Evolutionary conservation across 352 stramenopile species (phyloP).

Genomic region (Phytopythium delawarense): DNA sequence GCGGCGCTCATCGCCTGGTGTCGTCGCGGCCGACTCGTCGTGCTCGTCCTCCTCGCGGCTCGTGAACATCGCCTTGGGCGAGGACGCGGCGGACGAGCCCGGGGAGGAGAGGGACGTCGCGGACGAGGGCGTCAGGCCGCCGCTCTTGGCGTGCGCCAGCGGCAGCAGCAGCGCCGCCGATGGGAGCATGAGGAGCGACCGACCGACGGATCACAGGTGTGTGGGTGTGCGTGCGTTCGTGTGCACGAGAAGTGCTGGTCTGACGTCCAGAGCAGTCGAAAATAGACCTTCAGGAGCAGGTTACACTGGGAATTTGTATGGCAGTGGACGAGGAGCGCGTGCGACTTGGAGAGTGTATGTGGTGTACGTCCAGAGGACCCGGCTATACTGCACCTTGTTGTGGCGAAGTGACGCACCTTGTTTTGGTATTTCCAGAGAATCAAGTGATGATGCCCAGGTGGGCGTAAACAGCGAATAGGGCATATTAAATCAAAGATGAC

Average conservation of each 20-base stretch:
- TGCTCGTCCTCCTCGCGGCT: not conserved
- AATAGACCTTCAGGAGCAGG: not conserved
- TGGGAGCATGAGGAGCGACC: too few species aligned
- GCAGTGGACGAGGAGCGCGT: not conserved
- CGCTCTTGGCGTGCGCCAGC: not conserved
- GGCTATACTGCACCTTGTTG: not conserved
- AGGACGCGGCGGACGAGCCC: not conserved
- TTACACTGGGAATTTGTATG: not conserved
- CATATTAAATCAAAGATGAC: too few species aligned
- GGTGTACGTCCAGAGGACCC: not conserved
- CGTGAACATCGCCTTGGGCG: not conserved
- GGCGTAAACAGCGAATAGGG: not conserved
- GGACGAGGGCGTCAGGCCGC: not conserved
- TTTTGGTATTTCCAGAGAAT: not conserved
- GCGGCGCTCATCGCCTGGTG: not conserved
- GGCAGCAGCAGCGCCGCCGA: slow-evolving; percentile 3
- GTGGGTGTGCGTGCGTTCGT: too few species aligned
- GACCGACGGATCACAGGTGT: too few species aligned
- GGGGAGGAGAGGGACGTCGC: not conserved
- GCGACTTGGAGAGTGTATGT: not conserved
- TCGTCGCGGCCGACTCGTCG: not conserved
- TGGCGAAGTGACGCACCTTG: not conserved
- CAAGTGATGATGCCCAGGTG: not conserved
- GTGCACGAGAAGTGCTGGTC: too few species aligned
- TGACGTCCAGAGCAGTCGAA: not conserved